These are phyloP conservation scores for Penicillium occitanis DNA, from an alignment of 2,329 filamentous ascomycete genomes.

Conservation along the genomic window DNA sequence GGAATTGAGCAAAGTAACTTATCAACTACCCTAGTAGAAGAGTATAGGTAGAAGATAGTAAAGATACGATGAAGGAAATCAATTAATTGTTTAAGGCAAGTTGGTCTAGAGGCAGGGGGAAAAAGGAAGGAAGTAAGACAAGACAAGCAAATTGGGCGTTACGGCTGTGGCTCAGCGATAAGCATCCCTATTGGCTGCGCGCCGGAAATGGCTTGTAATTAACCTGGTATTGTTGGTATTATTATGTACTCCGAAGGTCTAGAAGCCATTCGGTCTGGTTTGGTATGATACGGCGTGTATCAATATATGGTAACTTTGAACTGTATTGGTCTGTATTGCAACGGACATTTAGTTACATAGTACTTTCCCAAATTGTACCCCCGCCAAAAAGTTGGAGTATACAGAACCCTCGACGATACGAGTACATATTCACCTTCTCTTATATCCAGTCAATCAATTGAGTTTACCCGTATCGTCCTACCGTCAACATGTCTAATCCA, in stretches of 20 bases:
- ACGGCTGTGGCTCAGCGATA: slow-evolving; percentile 11
- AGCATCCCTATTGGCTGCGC: slow-evolving; percentile 3
- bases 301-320: neutral
- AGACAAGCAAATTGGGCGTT: slow-evolving; percentile 11
- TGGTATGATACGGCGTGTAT: neutral
- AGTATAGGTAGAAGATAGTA: neutral
- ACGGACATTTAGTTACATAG: neutral
- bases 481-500: neutral
- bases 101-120: slow-evolving; percentile 6
- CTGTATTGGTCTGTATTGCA: neutral
- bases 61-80: neutral
- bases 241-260: neutral
- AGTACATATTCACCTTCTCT: neutral
- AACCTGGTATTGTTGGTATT: neutral
- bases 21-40: no score
- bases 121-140: slow-evolving; percentile 9
- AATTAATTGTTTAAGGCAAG: neutral
- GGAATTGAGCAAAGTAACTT: no score
- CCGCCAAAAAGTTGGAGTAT: slow-evolving; percentile 8
- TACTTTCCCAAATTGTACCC: neutral
- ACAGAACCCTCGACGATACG: neutral
- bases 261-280: neutral
- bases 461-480: neutral
- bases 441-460: neutral
- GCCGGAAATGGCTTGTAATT: slow-evolving; percentile 8